phyloP scores from a whole-genome alignment of 345 rosid species.

The Cardamine resedifolia region DNA sequence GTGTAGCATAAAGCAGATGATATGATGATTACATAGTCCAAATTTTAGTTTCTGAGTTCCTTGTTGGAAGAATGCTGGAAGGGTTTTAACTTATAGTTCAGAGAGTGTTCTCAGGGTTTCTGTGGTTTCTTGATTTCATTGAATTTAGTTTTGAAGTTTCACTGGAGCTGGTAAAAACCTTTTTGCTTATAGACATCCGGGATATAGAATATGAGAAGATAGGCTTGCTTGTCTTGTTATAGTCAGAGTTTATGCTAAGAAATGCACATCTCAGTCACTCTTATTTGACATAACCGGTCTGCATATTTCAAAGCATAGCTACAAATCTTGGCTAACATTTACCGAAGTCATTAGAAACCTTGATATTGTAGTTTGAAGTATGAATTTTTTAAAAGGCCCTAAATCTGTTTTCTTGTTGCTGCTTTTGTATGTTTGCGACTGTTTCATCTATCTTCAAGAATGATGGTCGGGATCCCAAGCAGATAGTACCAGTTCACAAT shows the following conservation, averaged over 20 bases:
- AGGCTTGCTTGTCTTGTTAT: constrained; percentile 8
- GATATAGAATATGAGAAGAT: constrained; percentile 2
- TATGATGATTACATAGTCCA: constrained; percentile 12
- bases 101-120: background rate
- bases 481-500: constrained; percentile 65
- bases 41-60: constrained; percentile 9
- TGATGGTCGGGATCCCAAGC: constrained; percentile 73
- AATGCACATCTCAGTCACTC: constrained; percentile 7
- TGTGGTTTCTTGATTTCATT: constrained; percentile 15
- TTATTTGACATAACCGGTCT: background rate
- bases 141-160: constrained; percentile 15
- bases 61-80: background rate
- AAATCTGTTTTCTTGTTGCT: constrained; percentile 26
- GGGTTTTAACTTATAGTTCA: constrained; percentile 16
- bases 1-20: constrained; percentile 1
- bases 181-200: constrained; percentile 7
- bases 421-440: constrained; percentile 35
- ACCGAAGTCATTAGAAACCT: background rate
- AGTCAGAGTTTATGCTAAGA: background rate
- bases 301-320: constrained; percentile 16
- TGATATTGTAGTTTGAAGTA: constrained; percentile 19
- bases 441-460: constrained; percentile 52
- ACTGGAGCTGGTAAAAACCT: background rate
- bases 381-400: constrained; percentile 17
- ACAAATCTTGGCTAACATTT: constrained; percentile 9